Base-by-base conservation (phyloP, 495 filamentous ascomycete genomes). In the Penicillium diatomitis region DNA sequence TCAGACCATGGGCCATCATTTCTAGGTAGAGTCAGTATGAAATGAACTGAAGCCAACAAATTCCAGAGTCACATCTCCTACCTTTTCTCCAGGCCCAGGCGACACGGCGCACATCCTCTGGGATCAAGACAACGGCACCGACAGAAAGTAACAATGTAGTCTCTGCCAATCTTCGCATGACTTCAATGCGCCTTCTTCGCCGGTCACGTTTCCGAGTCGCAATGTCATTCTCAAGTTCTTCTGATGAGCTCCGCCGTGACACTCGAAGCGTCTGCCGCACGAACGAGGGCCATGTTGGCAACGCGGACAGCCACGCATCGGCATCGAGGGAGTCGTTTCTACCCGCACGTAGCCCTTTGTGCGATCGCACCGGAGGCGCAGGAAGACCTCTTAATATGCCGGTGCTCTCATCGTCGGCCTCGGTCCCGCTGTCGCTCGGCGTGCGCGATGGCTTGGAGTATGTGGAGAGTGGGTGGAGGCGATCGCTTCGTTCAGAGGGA, bases 391-490 rank as follows among this genome's bases (percentile, higher is more conserved):
- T 87, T 53, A 95, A 73, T 52, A 90, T 79, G 6, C 67, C 64
- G 3, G 74, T 79, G 40, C 75, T 78, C 61, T 95, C 89, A 71
- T 96, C 90, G 58, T 96, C 87, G 10, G 90, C 87, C 58, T 96
- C 89, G 8, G 88, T 94, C 41, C 90, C 89, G 59, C 88, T 92
- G 46, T 95, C 88, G 66, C 88, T 92, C 8, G 78, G 75, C 5
- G 81, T 76, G 4, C 75, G 72, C n/a, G 76, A 75, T 40, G 64
- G 61, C 49, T 58, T 50, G 48, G 60, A 49, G 52, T 58, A 52
- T 41, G 49, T 47, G 32, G 64, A 57, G 46, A 44, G 44, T 38
- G 53, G 55, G 32, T 52, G 58, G 33, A 53, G 55, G 27, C 53
- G 59, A 53, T 63, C 61, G 51, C 53, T 56, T 44, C 55, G 45